These are phyloP conservation scores for Fistulifera pelliculosa DNA, from an alignment of 108 stramenopile species.

Conservation along the genomic window DNA sequence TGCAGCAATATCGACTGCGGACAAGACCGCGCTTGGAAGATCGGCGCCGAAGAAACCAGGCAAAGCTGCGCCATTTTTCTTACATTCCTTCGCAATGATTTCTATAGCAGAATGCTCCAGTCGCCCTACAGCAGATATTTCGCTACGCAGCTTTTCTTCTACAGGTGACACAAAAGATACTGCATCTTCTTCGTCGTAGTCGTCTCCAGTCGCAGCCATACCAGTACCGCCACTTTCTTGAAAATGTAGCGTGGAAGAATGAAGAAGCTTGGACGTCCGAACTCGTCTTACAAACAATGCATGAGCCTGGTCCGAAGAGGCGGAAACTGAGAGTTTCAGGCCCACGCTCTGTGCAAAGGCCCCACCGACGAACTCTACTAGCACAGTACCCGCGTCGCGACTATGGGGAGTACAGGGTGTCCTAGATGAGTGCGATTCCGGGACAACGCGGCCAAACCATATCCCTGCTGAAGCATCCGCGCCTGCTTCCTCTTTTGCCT, in stretches of 20 bases:
- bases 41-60: constrained; percentile 21
- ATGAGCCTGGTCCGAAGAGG: too few relatives aligned
- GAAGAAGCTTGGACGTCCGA: too few relatives aligned
- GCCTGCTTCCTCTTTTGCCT: constrained; percentile 1
- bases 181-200: too few relatives aligned
- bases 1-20: constrained; percentile 14
- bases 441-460: constrained; percentile 20
- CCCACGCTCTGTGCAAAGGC: constrained; percentile 14
- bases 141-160: neutral
- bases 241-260: too few relatives aligned
- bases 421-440: constrained; percentile 4
- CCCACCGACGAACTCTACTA: constrained; percentile 14
- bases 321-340: too few relatives aligned
- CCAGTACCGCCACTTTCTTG: too few relatives aligned
- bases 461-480: constrained; percentile 1
- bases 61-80: constrained; percentile 19
- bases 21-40: constrained; percentile 12
- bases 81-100: constrained; percentile 24
- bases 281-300: too few relatives aligned
- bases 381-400: constrained; percentile 7
- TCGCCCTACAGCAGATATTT: constrained; percentile 10
- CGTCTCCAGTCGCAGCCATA: too few relatives aligned
- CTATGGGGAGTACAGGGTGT: neutral
- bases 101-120: constrained; percentile 27
- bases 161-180: too few relatives aligned